phyloP scores from a whole-genome alignment of 371 early-diverging fungal species.

The Mycotypha africana region DNA sequence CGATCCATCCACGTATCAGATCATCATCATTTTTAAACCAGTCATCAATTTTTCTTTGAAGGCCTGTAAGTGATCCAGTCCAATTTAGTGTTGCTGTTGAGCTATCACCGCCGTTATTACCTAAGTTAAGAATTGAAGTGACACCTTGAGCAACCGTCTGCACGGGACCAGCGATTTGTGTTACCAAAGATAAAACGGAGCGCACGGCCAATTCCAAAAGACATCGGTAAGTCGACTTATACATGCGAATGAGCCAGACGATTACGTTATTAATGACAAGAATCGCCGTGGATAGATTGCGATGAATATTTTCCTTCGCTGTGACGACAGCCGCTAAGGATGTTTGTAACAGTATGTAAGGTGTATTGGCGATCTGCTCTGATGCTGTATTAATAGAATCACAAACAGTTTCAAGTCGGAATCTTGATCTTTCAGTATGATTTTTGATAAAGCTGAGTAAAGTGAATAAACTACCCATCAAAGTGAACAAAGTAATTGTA shows the following conservation, averaged over 20 bases:
- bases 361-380: conserved; percentile 11
- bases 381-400: conserved; percentile 6
- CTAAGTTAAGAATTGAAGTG: conserved; percentile 3
- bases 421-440: conserved; percentile 1
- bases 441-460: not conserved
- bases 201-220: conserved; percentile 27
- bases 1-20: conserved; percentile 9
- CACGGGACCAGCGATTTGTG: conserved; percentile 18
- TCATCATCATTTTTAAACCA: conserved; percentile 20
- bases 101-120: no score
- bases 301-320: conserved; percentile 18
- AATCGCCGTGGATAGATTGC: conserved; percentile 4
- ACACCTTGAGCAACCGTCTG: conserved; percentile 23
- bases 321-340: conserved; percentile 3
- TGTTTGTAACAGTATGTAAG: conserved; percentile 3
- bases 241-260: conserved; percentile 23
- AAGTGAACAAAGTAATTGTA: conserved; percentile 4
- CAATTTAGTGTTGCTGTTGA: conserved; percentile 3
- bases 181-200: conserved; percentile 15
- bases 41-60: conserved; percentile 16
- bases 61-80: conserved; percentile 13
- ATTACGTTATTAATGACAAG: conserved; percentile 13
- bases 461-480: conserved; percentile 4
- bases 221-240: conserved; percentile 38
- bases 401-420: conserved; percentile 11